Evolutionary conservation across 192 early-diverging fungal species (phyloP).

Genomic region (Chytriomyces sp.): DNA sequence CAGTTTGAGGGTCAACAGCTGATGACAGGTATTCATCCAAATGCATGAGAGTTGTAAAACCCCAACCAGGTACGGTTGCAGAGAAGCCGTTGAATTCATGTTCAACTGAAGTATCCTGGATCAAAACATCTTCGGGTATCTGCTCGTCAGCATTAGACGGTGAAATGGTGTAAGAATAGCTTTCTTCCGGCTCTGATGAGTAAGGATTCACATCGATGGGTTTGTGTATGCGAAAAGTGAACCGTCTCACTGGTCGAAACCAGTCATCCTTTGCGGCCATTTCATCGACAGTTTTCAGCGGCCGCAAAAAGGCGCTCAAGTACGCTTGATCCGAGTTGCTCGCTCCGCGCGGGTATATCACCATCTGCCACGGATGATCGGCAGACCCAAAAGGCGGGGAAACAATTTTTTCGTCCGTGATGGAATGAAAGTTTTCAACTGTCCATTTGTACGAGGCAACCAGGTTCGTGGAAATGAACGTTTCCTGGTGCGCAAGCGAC

Average conservation of each 20-base stretch:
- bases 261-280: conserved; percentile 45
- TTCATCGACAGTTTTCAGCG: conserved; percentile 45
- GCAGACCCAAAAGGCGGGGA: conserved; percentile 55
- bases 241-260: conserved; percentile 42
- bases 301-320: conserved; percentile 47
- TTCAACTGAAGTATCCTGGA: conserved; percentile 34
- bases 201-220: conserved; percentile 1
- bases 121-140: conserved; percentile 35
- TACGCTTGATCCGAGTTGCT: conserved; percentile 26
- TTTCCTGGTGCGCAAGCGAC: background rate
- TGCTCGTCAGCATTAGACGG: conserved; percentile 2
- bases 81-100: conserved; percentile 45
- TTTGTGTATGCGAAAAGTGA: conserved; percentile 43
- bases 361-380: conserved; percentile 55
- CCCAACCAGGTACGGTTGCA: conserved; percentile 48
- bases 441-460: conserved; percentile 42
- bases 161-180: conserved; percentile 15
- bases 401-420: conserved; percentile 54
- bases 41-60: conserved; percentile 46
- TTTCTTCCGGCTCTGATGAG: conserved; percentile 14
- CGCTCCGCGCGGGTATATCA: conserved; percentile 50
- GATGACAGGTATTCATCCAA: conserved; percentile 31
- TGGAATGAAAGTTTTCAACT: conserved; percentile 30
- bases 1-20: conserved; percentile 35
- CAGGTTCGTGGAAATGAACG: conserved; percentile 29